These are phyloP conservation scores for Diplotaxis tenuifolia DNA, from an alignment of 345 rosid genomes.

Conservation along the genomic window DNA sequence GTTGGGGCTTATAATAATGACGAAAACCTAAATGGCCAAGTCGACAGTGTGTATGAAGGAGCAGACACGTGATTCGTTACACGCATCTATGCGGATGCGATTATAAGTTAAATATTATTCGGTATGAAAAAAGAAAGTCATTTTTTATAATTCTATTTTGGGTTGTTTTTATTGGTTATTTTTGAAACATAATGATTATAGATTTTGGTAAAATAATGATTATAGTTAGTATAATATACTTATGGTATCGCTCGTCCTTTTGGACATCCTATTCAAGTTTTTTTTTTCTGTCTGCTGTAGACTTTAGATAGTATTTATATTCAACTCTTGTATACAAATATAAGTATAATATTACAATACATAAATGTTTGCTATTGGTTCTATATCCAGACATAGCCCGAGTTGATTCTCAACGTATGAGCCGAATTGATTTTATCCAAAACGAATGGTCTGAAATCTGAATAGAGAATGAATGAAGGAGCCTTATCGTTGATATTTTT, in stretches of 20 bases:
- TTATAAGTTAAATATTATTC: slow-evolving; percentile 15
- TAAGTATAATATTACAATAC: neutral
- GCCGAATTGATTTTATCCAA: neutral
- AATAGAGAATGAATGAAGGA: slow-evolving; percentile 3
- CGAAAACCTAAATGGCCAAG: neutral
- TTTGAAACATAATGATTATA: neutral
- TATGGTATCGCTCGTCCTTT: too few species aligned
- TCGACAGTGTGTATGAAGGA: slow-evolving; percentile 2
- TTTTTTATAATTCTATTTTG: neutral
- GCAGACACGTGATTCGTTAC: slow-evolving; percentile 29
- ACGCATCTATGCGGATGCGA: slow-evolving; percentile 15
- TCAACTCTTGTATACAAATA: neutral
- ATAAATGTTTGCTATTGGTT: neutral
- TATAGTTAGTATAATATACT: neutral
- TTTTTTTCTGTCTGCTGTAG: neutral
- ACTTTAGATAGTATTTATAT: neutral
- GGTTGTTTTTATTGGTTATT: neutral
- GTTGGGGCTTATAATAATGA: slow-evolving; percentile 17
- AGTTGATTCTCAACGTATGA: neutral
- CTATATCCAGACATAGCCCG: neutral
- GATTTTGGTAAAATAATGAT: neutral
- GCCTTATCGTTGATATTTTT: neutral
- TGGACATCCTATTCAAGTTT: neutral
- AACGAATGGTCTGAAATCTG: slow-evolving; percentile 19
- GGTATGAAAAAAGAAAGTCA: neutral